Conservation (phyloP, 805 yeast genomes). For the Suhomyces sp. region DNA sequence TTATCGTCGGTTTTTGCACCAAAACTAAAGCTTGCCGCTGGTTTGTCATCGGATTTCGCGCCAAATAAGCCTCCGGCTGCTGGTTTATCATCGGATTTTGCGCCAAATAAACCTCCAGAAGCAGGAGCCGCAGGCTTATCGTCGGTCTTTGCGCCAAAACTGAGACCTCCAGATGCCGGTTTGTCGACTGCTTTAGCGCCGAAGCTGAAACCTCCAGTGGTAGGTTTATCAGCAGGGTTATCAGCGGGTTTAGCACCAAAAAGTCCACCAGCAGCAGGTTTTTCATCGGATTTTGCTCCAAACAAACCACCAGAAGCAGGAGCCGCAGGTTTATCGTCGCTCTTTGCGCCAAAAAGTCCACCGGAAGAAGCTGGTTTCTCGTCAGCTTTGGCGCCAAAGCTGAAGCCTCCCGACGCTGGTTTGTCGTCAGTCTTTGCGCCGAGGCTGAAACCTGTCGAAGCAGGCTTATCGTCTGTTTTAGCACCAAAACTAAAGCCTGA, state of each 20-base stretch:
- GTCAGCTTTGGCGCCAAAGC: slow-evolving; percentile 10
- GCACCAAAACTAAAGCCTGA: neutral
- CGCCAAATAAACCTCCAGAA: slow-evolving; percentile 15
- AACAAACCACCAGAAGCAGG: slow-evolving; percentile 14
- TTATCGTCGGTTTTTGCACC: slow-evolving; percentile 4
- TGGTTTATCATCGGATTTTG: slow-evolving; percentile 5
- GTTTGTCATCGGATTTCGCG: slow-evolving; percentile 6
- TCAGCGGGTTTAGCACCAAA: slow-evolving; percentile 9
- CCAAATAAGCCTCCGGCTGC: slow-evolving; percentile 15
- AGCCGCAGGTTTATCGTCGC: slow-evolving; percentile 18
- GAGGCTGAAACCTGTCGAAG: neutral
- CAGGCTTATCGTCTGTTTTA: neutral
- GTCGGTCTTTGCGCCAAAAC: slow-evolving; percentile 13
- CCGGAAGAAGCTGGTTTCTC: neutral
- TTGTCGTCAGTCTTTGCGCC: neutral
- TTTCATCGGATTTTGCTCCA: slow-evolving; percentile 18
- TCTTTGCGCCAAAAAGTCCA: slow-evolving; percentile 9
- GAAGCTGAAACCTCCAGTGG: slow-evolving; percentile 6
- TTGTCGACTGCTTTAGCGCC: slow-evolving; percentile 4
- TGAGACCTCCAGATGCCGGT: slow-evolving; percentile 8
- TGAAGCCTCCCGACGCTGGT: slow-evolving; percentile 6
- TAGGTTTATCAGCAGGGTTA: slow-evolving; percentile 5
- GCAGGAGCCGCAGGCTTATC: slow-evolving; percentile 1
- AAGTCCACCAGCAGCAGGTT: slow-evolving; percentile 2
- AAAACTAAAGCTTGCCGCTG: neutral